Base-by-base conservation (phyloP, 306 rosid species). In the Castanopsis chinensis region DNA sequence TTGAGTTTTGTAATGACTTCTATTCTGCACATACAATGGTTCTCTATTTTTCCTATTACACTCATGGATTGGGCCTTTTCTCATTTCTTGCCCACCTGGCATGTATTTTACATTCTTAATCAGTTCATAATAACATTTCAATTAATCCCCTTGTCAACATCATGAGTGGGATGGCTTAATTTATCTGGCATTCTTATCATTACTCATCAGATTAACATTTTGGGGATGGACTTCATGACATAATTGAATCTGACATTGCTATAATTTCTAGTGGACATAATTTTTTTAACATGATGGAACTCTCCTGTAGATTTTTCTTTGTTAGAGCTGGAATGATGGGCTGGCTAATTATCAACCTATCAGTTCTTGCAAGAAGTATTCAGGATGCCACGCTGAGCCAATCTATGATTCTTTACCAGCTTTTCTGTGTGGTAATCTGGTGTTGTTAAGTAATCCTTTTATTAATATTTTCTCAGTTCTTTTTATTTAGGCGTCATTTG, bases 301-400 rank as follows among this genome's bases (percentile, higher is more conserved):
- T 77, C 28, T 80, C 69, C 23, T 80, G 89, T 86, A 95, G 98
- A 85, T 93, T 95, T 88, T 95, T 95, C 92, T 93, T 91, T 82
- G 97, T 95, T 84, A 86, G 98, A 93, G 98, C 97, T 80, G 99
- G 98, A 83, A 91, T 95, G 97, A 91, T 95, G 96, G 97, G 97
- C 30, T 95, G 98, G 99, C 87, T 95, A 52, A 88, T 91, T 73
- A 91, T 95, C 87, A 92, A 90, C 81, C 87, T 95, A 65, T 93
- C 98, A 25, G 76, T 92, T 85, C 89, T 95, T 18, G 90, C 92
- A 41, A 90, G 84, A 88, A 90, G 96, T 81, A 53, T 85, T 79
- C 85, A 86, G 85, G 92, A 90, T 52, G 88, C 79, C 53, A 84
- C 89, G 64, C 61, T 91, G 85, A 84, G 88, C 88, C 83, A 52